These are phyloP conservation scores for Platanthera zijinensis DNA, from an alignment of 106 monocot species.

Conservation along the genomic window DNA sequence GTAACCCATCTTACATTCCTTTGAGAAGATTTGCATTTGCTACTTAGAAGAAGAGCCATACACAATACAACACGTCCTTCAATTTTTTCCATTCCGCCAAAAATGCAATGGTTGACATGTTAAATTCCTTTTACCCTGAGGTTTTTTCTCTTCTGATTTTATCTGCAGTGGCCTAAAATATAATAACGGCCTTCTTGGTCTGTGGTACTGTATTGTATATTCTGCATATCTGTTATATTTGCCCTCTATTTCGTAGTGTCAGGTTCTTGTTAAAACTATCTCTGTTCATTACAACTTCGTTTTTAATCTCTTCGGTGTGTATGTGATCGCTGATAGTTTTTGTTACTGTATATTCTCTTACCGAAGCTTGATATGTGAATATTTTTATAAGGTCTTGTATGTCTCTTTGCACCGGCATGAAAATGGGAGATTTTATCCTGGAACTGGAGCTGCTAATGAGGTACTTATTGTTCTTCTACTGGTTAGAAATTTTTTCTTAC, in stretches of 20 bases:
- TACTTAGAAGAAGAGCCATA: not conserved
- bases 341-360: not conserved
- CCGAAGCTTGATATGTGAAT: not conserved
- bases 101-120: not conserved
- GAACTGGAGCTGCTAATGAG: slow-evolving; percentile 87
- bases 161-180: not conserved
- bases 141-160: not conserved
- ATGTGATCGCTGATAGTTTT: not conserved
- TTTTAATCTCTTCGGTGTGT: not conserved
- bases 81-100: not conserved
- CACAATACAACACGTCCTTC: not conserved
- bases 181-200: not conserved
- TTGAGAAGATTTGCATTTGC: not conserved
- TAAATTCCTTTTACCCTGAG: not conserved
- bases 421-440: slow-evolving; percentile 90
- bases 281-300: not conserved
- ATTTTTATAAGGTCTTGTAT: slow-evolving; percentile 63
- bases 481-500: not conserved
- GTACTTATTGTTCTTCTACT: slow-evolving; percentile 22
- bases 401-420: slow-evolving; percentile 96
- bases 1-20: not conserved
- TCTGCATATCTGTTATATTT: not conserved
- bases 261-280: not conserved
- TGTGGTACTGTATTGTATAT: not conserved
- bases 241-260: not conserved